phyloP scores from a whole-genome alignment of 345 rosid species.

The Gossypium rotundifolium region DNA sequence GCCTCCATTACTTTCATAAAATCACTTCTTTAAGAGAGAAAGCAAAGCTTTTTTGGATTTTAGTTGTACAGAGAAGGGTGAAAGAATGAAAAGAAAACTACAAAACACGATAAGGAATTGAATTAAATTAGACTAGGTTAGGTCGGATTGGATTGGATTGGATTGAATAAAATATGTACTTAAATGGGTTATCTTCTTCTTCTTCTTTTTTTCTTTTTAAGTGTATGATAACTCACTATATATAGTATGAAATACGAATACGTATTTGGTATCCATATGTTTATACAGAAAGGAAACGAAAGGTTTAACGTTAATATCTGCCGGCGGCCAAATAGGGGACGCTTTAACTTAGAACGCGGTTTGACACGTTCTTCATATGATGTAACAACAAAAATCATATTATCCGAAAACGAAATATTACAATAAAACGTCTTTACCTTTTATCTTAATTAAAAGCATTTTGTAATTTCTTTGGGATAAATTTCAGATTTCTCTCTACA shows the following conservation, averaged over 20 bases:
- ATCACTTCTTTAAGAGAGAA: not conserved
- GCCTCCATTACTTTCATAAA: not conserved
- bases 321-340: constrained; percentile 4
- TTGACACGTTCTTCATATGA: constrained; percentile 17
- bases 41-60: not conserved
- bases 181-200: not conserved
- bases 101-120: not conserved
- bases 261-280: not conserved
- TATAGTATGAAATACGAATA: not conserved
- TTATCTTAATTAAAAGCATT: too few species aligned
- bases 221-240: not conserved
- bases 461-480: too few species aligned
- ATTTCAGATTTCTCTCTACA: too few species aligned
- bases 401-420: too few species aligned
- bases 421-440: too few species aligned
- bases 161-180: not conserved
- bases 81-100: not conserved
- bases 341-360: not conserved
- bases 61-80: not conserved
- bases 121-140: not conserved
- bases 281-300: not conserved
- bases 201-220: not conserved
- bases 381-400: too few species aligned
- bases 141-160: not conserved
- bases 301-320: not conserved